Percentiles rank a stretch among this genome's conserved stretches.
phyloP scores from a whole-genome alignment of 192 early-diverging fungal species.

The Linnemannia elongata region DNA sequence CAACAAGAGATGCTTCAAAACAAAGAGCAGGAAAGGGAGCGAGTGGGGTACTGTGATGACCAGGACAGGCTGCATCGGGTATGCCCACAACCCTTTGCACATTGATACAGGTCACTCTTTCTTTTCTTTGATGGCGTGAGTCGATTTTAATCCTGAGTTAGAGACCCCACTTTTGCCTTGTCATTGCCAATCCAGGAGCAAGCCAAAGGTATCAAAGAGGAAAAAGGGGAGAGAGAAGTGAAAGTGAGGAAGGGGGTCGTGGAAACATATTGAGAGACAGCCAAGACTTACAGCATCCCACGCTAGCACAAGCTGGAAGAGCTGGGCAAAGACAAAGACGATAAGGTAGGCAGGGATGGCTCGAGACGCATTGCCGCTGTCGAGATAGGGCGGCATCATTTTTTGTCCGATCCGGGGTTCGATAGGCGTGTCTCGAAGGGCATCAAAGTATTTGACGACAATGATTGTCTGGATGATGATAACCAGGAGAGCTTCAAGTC shows the following conservation, averaged over 20 bases:
- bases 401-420: background rate
- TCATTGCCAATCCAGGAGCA: background rate
- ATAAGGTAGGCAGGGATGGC: constrained; percentile 79
- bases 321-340: constrained; percentile 78
- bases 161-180: background rate
- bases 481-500: constrained; percentile 42
- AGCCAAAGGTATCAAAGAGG: background rate
- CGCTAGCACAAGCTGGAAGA: constrained; percentile 74
- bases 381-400: constrained; percentile 23
- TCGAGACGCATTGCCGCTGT: constrained; percentile 33
- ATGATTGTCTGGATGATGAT: constrained; percentile 44
- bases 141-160: background rate
- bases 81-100: background rate
- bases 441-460: constrained; percentile 43
- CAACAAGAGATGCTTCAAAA: too few species aligned
- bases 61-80: background rate
- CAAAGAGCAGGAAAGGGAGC: background rate
- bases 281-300: constrained; percentile 76
- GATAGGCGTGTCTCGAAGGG: constrained; percentile 29
- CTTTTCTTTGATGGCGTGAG: background rate
- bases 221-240: background rate
- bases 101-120: background rate
- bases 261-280: background rate
- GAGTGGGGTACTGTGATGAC: background rate
- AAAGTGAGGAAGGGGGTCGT: background rate